Evolutionary conservation across 768 basidiomycete genomes (phyloP), one percentile per base, ranked within the genome.

Genomic region (Amanita pseudoporphyria): DNA sequence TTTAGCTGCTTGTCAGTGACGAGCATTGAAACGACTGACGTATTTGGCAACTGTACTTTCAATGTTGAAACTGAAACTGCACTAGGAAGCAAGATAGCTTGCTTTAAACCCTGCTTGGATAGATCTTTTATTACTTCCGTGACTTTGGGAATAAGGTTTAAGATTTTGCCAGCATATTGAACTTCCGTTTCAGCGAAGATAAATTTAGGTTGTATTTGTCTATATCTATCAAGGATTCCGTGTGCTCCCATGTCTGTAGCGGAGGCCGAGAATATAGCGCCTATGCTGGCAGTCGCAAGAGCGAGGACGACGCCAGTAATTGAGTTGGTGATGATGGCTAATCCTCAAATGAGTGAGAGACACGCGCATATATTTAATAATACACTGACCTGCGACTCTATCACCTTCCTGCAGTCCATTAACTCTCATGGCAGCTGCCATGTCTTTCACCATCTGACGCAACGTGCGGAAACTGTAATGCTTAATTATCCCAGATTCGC

Each of bases 191-290:
- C 83, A 3, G 77, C 66, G 43, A 87, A 86, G 35, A 87, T 61
- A 38, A 86, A 75, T 55, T 78, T 85, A n/a, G 84, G 85, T 35
- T 69, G 69, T 22, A 87, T 84, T 58, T 87, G 84, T 36, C 71
- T 68, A 58, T 87, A 87, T 61, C 81, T 67, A 54, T 82, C 81
- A 19, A 80, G 64, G 36, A 80, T 70, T 3, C 74, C 79, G 62
- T 76, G 40, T 7, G 71, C 69, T 28, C 84, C 85, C 81, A 87
- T 84, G 56, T 87, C 85, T 2, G 82, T 81, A 21, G 84, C 81
- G 0, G 83, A 83, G 52, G 76, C 78, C 0, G 83, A 81, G 59
- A 78, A 86, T 39, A 87, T 74, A 5, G 73, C 85, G 9, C 84
- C 85, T 21, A 82, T 66, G 52, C 80, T 82, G 7, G 81, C 72